Conservation (phyloP, 2,329 filamentous ascomycete species). For the Fusarium torreyae region DNA sequence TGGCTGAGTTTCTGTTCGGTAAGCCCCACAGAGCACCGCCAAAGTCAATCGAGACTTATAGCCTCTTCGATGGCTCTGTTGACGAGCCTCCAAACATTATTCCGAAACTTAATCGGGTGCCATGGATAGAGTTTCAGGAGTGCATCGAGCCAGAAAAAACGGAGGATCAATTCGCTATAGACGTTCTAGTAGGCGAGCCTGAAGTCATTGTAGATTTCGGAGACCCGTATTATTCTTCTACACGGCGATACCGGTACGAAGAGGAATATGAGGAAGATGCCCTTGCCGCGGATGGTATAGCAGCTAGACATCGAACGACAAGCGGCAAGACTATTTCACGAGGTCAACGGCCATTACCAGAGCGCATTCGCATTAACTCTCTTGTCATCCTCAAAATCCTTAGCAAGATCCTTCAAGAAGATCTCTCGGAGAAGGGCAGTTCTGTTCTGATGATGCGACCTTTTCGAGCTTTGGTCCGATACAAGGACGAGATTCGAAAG, state of each 20-base stretch:
- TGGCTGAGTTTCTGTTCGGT: too few relatives aligned
- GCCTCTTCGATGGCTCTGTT: too few relatives aligned
- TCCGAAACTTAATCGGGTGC: background rate
- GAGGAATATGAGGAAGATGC: too few relatives aligned
- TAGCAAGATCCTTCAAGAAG: background rate
- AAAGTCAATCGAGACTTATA: too few relatives aligned
- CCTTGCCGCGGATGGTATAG: too few relatives aligned
- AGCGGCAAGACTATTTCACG: background rate
- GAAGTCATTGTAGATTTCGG: too few relatives aligned
- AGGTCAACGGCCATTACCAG: background rate
- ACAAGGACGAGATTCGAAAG: background rate
- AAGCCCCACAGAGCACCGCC: too few relatives aligned
- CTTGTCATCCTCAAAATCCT: background rate
- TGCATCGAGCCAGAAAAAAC: background rate
- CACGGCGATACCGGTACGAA: too few relatives aligned
- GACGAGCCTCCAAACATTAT: too few relatives aligned
- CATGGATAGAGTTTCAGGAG: background rate
- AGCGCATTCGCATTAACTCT: background rate
- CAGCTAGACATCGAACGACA: background rate
- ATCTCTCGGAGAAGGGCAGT: background rate
- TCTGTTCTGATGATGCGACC: slow-evolving; percentile 2
- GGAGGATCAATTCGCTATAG: fast-evolving
- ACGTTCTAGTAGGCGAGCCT: background rate
- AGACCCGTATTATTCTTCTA: too few relatives aligned
- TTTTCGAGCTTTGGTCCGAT: background rate